Evolutionary conservation across 148 eudicot species (phyloP), one percentile per base, ranked within the genome.

Genomic region (Arbutus unedo): DNA sequence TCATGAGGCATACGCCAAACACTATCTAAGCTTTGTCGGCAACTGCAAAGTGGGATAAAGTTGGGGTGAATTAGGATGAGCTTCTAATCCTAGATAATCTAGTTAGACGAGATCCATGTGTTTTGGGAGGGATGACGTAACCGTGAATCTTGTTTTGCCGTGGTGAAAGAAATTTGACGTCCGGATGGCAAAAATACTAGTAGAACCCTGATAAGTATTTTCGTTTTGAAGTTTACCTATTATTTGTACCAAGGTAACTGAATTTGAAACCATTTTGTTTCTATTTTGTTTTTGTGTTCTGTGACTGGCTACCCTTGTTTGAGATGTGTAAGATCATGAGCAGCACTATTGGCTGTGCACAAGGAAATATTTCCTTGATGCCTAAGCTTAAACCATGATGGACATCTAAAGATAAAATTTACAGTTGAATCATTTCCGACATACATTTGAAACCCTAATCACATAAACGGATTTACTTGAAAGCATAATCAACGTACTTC

Each of bases 1-100:
- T 74, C 54, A 43, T 59, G 66, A 87, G 23, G 79, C 67, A 60
- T 21, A 21, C 8, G 19, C 25, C 8, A 60, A 60, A n/a, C 67
- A 60, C 31, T n/a, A 68, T 75, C 78, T n/a, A 4, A 19, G 15
- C 45, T 10, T 71, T 18, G 5, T 56, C 19, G 15, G n/a, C 60
- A 15, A 56, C 60, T n/a, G 60, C 13, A 19, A 71, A 47, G 10
- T 18, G 77, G 48, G 21, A 74, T 5, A 18, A 2, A 43, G 19
- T 44, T 1, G 6, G 25, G 31, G 47, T 3, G 4, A 74, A 45
- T 18, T 47, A 21, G 47, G 8, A 19, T 53, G 38, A 8, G 41
- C 16, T 74, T 74, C 44, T 11, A 74, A 74, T 74, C 54, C 15
- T 15, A 44, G 49, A 3, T 14, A 71, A 48, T 54, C 53, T 8